Base-by-base conservation (phyloP, 176 grass and related monocot species). In the Rhynchospora pubera region DNA sequence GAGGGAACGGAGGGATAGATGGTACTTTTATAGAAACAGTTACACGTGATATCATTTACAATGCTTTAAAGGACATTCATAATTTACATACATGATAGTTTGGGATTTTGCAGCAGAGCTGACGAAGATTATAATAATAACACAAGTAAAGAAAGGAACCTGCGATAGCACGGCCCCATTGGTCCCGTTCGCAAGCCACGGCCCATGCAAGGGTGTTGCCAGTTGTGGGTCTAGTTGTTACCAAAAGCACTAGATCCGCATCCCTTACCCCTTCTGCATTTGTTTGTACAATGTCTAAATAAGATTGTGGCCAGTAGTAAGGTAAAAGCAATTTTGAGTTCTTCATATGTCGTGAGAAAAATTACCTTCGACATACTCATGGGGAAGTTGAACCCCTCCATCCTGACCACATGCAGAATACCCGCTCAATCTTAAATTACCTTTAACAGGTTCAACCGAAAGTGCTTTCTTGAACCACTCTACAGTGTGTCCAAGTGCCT, bases 151-250 rank as follows among this genome's bases (percentile, higher is more conserved):
- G 43, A 48, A 18, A 75, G 82, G 75, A 83, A 98, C 95, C 96
- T 93, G 93, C 96, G 84, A 99, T 91, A 82, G 96, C 96, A 70
- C 96, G 93, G 26, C 96, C 96, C 96, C 96, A 99, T 79, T 99
- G 96, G 70, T 99, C 96, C 80, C 96, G 91, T 81, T 99, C 96
- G 46, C 96, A 99, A 58, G 96, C 96, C 65, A 99, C 96, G 60
- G 96, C 96, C 96, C 96, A 99, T 75, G 96, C 96, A 87, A 99
- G 96, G 66, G 96, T 99, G 84, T 99, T 99, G 47, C 96, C 96
- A 61, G 96, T 99, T 52, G 96, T 99, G 15, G 96, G 96, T 86
- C 96, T 91, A 83, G 96, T 99, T 39, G 96, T 99, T 87, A 99
- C 96, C 82, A 99, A 85, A 72, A 99, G 96, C 81, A 99, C 96